Evolutionary conservation across 2,329 filamentous ascomycete species (phyloP), one percentile per base, ranked within the genome.

Genomic region (Trichoderma aggressivum): DNA sequence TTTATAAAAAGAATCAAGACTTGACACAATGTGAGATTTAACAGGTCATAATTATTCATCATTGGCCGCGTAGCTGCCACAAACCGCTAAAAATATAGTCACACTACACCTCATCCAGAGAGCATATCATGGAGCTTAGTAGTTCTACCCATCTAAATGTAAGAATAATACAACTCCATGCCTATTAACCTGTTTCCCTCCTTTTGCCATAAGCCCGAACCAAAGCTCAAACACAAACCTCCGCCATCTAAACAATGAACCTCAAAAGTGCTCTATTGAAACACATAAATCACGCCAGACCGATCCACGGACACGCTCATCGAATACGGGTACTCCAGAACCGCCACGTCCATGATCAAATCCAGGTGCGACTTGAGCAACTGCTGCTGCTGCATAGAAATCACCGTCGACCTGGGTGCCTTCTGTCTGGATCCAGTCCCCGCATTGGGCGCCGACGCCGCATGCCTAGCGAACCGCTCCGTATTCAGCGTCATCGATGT

Each of bases 271-370:
- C 56, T 75, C 76, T 81, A 87, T 75, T 86, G 84, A 78, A 91
- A 97, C 67, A 98, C 90, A 85, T 96, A 97, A 59, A 98, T 90
- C 79, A 95, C 91, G 0, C 96, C 96, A 50, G 91, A 92, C 76
- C 95, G 86, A 84, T 99, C 96, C 68, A 92, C 94, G 75, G 92
- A 97, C 63, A 98, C 86, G 39, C 94, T 92, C 93, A 98, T 98
- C 5, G 92, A 92, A 80, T 97, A 98, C 28, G 96, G 96, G 74
- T 89, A 86, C 83, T 98, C 94, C 75, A 99, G 81, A 77, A 98
- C 83, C n/a, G 92, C 92, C 75, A 98, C 90, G 82, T 98, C 95
- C 77, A 92, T 88, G 72, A 99, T 90, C 4, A 90, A 90, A 81
- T 99, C 96, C 76, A 98, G 81, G 82, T 99, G 96, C 71, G 91